These are phyloP conservation scores for Pichia sp. DNA, from an alignment of 1,139 yeast species.

Conservation along the genomic window DNA sequence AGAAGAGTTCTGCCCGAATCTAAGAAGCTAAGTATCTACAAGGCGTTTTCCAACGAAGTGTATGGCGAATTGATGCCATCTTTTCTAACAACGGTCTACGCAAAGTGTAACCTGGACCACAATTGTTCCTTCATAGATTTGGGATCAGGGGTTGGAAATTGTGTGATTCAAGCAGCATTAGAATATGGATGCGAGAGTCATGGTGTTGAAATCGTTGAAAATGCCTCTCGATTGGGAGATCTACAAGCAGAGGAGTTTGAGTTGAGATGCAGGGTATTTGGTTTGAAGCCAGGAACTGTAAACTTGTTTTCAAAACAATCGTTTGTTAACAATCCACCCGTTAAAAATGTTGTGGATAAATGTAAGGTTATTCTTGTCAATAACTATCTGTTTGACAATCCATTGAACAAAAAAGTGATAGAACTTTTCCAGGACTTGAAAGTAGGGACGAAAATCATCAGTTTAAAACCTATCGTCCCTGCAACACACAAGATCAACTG, in stretches of 20 bases:
- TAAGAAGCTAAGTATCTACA: constrained; percentile 59
- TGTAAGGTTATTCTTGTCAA: constrained; percentile 76
- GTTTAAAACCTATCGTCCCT: constrained; percentile 69
- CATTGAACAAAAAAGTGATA: constrained; percentile 64
- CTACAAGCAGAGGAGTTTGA: constrained; percentile 55
- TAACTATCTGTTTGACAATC: constrained; percentile 76
- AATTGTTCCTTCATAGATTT: constrained; percentile 64
- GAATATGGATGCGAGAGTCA: constrained; percentile 82
- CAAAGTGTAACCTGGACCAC: constrained; percentile 54
- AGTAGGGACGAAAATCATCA: constrained; percentile 74
- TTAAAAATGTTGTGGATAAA: constrained; percentile 48
- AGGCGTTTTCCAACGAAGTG: constrained; percentile 85
- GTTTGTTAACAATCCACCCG: constrained; percentile 61
- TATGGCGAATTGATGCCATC: constrained; percentile 87
- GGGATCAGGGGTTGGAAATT: constrained; percentile 94
- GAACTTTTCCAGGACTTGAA: constrained; percentile 57
- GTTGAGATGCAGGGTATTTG: constrained; percentile 57
- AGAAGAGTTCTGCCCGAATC: constrained; percentile 77
- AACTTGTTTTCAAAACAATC: constrained; percentile 62
- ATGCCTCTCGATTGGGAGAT: constrained; percentile 67
- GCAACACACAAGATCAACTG: constrained; percentile 52
- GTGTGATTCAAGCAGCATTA: constrained; percentile 82
- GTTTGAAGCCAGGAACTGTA: constrained; percentile 54
- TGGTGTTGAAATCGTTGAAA: constrained; percentile 87
- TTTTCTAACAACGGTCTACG: constrained; percentile 64